Base-by-base conservation (phyloP, 495 filamentous ascomycete species). In the Durotheca rogersii region DNA sequence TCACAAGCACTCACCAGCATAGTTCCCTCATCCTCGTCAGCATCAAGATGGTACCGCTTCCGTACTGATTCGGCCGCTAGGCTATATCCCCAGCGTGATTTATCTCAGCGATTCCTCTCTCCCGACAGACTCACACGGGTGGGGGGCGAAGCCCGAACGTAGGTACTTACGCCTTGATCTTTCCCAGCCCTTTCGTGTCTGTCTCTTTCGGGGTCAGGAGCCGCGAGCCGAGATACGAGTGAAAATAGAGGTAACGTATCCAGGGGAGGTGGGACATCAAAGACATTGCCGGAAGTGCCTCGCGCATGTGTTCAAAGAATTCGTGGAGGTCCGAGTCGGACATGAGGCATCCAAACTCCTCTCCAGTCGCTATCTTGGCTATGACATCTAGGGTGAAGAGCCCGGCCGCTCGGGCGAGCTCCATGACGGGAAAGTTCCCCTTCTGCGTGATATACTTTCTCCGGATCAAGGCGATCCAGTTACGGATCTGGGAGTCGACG, bases 361-460 rank as follows among this genome's bases (percentile, higher is more conserved):
- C 67, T 9, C 83, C 82, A 58, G 84, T 84, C 6, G 78, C 81
- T 25, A 87, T 68, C 52, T 85, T 78, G 7, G 77, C 78, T 45
- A 88, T 82, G 1, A 82, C 73, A 53, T 88, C 86, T 53, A 85
- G 79, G 4, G 81, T 79, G 59, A 81, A 77, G 42, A 60, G 69
- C 35, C 62, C 56, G 52, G 72, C 67, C 73, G 77, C 81, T 56
- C 68, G 65, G 21, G 78, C 47, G 5, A 57, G 43, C 6, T 57
- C 25, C 0, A 57, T 27, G 9, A 47, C 68, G 53, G 61, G 51
- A 10, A 65, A 52, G 16, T 84, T n/a, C n/a, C n/a, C n/a, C n/a
- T n/a, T n/a, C n/a, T n/a, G n/a, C n/a, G 65, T 67, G 31, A 65
- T 39, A 32, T 70, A 68, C 25, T 64, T 64, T 7, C 62, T 66